A percentile compares a stretch with the other conserved stretches of the same genome.
Conservation (phyloP, 257 asterid genomes). For the Solanum etuberosum region DNA sequence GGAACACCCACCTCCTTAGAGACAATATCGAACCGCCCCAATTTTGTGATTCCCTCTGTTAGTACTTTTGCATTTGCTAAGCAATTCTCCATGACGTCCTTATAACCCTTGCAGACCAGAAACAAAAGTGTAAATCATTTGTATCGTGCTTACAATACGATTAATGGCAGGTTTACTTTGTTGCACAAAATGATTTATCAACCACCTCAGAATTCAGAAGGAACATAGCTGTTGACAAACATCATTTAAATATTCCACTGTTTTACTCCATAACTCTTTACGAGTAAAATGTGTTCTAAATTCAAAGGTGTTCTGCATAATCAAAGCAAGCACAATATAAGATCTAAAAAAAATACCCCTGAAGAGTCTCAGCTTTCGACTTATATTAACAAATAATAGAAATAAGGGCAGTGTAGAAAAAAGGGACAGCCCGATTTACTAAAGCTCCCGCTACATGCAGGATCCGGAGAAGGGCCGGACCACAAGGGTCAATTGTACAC, state of each 20-base stretch:
- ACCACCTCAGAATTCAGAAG: background rate
- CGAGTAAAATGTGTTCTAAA: background rate
- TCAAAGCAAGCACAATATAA: background rate
- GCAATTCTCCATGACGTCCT: slow-evolving; percentile 57
- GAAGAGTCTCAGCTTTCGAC: background rate
- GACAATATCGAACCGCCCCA: slow-evolving; percentile 38
- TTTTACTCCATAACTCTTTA: background rate
- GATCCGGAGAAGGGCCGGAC: too few relatives aligned
- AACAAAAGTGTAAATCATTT: background rate
- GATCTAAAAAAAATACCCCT: background rate
- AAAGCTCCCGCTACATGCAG: background rate
- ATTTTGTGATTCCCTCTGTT: slow-evolving; percentile 38
- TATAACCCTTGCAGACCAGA: slow-evolving; percentile 39
- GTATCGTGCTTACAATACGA: background rate
- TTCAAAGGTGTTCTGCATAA: background rate
- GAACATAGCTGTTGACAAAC: background rate
- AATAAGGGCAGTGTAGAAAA: too few relatives aligned
- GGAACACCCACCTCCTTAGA: slow-evolving; percentile 72
- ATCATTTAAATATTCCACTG: background rate
- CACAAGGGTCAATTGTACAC: background rate
- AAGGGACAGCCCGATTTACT: background rate
- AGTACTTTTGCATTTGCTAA: slow-evolving; percentile 34
- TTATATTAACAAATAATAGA: background rate
- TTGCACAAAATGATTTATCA: background rate
- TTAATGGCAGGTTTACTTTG: background rate